A percentile compares a stretch with the other conserved stretches of the same genome.
Evolutionary conservation across 768 basidiomycete species (phyloP).

Genomic region (Pleurotus platypus): DNA sequence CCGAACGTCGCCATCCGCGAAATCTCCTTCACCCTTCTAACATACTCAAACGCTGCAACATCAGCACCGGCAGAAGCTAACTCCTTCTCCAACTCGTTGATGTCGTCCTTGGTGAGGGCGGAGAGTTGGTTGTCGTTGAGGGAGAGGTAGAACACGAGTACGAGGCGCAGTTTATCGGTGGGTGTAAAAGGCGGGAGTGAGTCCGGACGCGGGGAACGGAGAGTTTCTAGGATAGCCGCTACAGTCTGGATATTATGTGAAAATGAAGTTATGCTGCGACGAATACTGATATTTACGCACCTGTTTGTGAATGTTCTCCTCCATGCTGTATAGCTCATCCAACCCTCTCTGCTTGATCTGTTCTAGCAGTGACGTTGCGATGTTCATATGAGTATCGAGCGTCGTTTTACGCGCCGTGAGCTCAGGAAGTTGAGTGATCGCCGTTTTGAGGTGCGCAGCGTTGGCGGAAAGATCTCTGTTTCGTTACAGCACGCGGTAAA

Average conservation of each 20-base stretch:
- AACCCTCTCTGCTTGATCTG: constrained; percentile 93
- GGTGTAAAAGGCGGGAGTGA: constrained; percentile 52
- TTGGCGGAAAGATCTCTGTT: constrained; percentile 85
- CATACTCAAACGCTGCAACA: constrained; percentile 84
- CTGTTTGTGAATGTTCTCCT: constrained; percentile 88
- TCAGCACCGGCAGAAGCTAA: constrained; percentile 82
- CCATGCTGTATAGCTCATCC: constrained; percentile 95
- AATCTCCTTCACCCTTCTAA: constrained; percentile 87
- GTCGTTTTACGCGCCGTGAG: constrained; percentile 95
- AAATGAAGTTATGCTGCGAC: not conserved
- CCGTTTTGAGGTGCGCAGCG: constrained; percentile 91
- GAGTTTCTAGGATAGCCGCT: constrained; percentile 75
- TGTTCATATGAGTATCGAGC: constrained; percentile 98
- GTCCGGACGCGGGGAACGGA: constrained; percentile 70
- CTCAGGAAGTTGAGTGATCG: constrained; percentile 95
- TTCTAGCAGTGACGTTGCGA: constrained; percentile 91
- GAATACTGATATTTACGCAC: constrained; percentile 30
- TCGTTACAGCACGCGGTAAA: not conserved
- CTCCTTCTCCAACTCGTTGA: constrained; percentile 84
- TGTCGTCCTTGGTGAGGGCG: constrained; percentile 69
- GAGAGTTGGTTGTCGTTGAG: constrained; percentile 68
- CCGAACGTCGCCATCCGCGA: constrained; percentile 83
- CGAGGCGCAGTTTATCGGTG: constrained; percentile 87
- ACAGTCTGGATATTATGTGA: constrained; percentile 24
- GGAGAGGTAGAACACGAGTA: constrained; percentile 94